Evolutionary conservation across 352 stramenopile genomes (phyloP).

Genomic region (Pythium pyrilobum): DNA sequence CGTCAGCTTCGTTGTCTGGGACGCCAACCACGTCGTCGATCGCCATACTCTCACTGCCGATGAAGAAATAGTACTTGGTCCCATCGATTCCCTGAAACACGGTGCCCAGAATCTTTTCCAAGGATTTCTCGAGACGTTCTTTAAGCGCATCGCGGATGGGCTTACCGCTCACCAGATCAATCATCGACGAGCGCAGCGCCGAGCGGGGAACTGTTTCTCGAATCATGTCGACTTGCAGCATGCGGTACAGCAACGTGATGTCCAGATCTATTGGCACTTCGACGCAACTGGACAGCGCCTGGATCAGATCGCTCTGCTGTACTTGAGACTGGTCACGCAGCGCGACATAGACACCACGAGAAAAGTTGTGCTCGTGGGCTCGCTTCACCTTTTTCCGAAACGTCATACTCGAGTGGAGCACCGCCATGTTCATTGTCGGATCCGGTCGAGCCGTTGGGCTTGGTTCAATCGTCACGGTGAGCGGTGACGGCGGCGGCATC

Average conservation of each 20-base stretch:
- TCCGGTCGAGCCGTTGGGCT: conserved; percentile 5
- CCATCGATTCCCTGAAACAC: conserved; percentile 59
- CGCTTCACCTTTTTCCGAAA: conserved; percentile 83
- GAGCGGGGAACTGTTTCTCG: conserved; percentile 23
- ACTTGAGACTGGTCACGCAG: conserved; percentile 67
- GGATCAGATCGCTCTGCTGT: conserved; percentile 81
- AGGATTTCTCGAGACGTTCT: conserved; percentile 59
- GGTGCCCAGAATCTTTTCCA: conserved; percentile 58
- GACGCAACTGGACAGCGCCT: conserved; percentile 81
- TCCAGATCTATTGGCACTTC: conserved; percentile 83
- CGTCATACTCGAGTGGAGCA: conserved; percentile 24
- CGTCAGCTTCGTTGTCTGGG: conserved; percentile 33
- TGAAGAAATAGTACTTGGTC: conserved; percentile 85
- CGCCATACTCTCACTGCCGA: conserved; percentile 46
- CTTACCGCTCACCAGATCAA: conserved; percentile 29
- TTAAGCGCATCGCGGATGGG: conserved; percentile 40
- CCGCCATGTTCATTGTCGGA: neutral
- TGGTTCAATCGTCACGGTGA: conserved; percentile 1
- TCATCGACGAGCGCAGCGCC: conserved; percentile 11
- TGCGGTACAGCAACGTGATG: conserved; percentile 82
- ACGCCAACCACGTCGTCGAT: conserved; percentile 54
- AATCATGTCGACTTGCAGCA: conserved; percentile 54
- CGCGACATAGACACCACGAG: conserved; percentile 78
- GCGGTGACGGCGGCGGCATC: conserved; percentile 1
- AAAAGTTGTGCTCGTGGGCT: conserved; percentile 87